Conservation (phyloP, 495 filamentous ascomycete species). For the Geopyxis carbonaria region DNA sequence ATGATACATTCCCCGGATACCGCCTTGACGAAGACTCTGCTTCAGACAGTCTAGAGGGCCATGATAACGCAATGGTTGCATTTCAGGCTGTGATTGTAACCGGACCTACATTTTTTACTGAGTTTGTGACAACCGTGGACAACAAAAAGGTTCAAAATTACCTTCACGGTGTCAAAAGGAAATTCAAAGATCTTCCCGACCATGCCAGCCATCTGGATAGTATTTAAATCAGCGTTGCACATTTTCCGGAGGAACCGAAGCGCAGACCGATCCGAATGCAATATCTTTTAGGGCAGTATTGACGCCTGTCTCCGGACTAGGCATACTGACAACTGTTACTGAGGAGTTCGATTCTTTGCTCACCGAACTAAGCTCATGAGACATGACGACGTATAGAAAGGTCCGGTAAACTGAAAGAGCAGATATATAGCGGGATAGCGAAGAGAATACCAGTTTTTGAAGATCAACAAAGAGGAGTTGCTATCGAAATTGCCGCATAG, state of each 20-base stretch:
- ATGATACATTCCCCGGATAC: conserved; percentile 65
- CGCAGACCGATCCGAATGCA: conserved; percentile 60
- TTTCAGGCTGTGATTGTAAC: conserved; percentile 66
- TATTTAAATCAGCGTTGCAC: not conserved
- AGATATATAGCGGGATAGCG: conserved; percentile 9
- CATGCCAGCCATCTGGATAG: conserved; percentile 43
- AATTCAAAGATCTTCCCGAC: conserved; percentile 94
- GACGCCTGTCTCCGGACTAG: conserved; percentile 31
- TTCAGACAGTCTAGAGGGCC: conserved; percentile 88
- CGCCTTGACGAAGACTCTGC: conserved; percentile 59
- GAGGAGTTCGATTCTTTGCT: not conserved
- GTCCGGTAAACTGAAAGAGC: not conserved
- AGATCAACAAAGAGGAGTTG: conserved; percentile 16
- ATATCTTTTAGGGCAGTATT: conserved; percentile 65
- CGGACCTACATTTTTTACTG: conserved; percentile 27
- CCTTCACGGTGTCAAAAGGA: conserved; percentile 97
- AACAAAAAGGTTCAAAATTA: conserved; percentile 43
- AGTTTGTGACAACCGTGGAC: too few relatives aligned
- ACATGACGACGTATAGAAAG: conserved; percentile 13
- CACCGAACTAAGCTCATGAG: conserved; percentile 5
- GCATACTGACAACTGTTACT: not conserved
- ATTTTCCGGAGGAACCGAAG: not conserved
- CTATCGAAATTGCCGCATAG: too few relatives aligned
- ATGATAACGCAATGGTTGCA: conserved; percentile 61
- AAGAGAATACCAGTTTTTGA: conserved; percentile 29